Evolutionary conservation across 2,329 filamentous ascomycete genomes (phyloP).

Genomic region (Aspergillus alliaceus): DNA sequence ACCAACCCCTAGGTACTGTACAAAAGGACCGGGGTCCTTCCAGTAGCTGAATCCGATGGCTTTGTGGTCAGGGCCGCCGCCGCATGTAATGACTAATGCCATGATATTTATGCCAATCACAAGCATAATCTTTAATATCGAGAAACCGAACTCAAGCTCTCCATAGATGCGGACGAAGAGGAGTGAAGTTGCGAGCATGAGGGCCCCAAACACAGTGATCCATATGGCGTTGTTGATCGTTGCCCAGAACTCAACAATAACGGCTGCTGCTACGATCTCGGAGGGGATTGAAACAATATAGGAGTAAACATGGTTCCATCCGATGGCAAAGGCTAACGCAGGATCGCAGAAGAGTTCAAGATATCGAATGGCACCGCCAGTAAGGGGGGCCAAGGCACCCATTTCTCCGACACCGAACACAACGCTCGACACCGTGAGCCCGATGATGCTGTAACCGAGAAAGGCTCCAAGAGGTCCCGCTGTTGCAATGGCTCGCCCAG

Average conservation of each 20-base stretch:
- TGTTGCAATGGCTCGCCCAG: constrained; percentile 32
- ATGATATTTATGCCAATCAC: constrained; percentile 63
- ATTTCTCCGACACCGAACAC: constrained; percentile 39
- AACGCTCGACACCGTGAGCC: constrained; percentile 35
- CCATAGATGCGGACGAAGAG: constrained; percentile 42
- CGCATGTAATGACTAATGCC: constrained; percentile 45
- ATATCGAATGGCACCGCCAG: constrained; percentile 39
- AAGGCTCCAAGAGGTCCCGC: constrained; percentile 34
- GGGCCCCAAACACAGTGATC: constrained; percentile 45
- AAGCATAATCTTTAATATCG: constrained; percentile 58
- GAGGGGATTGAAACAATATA: constrained; percentile 34
- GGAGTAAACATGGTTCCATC: constrained; percentile 41
- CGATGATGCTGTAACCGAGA: constrained; percentile 41
- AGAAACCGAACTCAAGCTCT: constrained; percentile 57
- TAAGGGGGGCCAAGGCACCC: constrained; percentile 37
- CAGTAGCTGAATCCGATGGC: constrained; percentile 50
- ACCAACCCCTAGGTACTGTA: constrained; percentile 55
- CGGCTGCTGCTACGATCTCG: constrained; percentile 33
- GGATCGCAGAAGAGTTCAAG: constrained; percentile 39
- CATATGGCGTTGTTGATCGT: constrained; percentile 39
- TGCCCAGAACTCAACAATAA: constrained; percentile 12
- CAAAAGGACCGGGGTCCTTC: constrained; percentile 61
- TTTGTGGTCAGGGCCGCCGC: constrained; percentile 47
- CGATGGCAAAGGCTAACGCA: constrained; percentile 35
- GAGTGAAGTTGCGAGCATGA: constrained; percentile 37